These are phyloP conservation scores for Zygnema circumcarinatum DNA, from an alignment of 139 green algal species.

Conservation along the genomic window DNA sequence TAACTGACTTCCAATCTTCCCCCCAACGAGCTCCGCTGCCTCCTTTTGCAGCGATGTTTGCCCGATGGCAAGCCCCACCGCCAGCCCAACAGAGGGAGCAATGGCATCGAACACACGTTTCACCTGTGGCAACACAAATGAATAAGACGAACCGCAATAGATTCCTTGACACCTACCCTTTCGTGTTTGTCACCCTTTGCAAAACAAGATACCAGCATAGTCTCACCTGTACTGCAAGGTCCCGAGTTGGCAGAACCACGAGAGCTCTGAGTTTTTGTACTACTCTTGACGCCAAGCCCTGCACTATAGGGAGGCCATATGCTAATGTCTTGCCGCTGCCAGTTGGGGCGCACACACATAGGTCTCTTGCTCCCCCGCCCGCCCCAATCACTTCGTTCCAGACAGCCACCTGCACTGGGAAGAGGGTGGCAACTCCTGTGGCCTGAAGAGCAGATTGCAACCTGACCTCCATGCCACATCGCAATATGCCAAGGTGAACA, in stretches of 20 bases:
- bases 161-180: not conserved
- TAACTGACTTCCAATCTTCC: not conserved
- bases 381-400: constrained; percentile 45
- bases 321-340: constrained; percentile 89
- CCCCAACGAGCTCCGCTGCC: constrained; percentile 42
- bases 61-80: constrained; percentile 67
- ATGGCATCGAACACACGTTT: constrained; percentile 73
- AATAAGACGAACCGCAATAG: not conserved
- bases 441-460: constrained; percentile 28
- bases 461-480: constrained; percentile 30
- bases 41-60: constrained; percentile 68
- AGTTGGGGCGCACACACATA: constrained; percentile 90
- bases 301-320: constrained; percentile 86
- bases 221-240: constrained; percentile 83
- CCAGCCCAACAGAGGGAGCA: constrained; percentile 38
- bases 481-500: constrained; percentile 9
- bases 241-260: constrained; percentile 84
- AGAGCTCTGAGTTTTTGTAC: constrained; percentile 71
- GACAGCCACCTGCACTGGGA: constrained; percentile 55
- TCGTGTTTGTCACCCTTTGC: not conserved
- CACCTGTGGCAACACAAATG: constrained; percentile 60
- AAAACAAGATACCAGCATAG: not conserved
- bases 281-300: constrained; percentile 69
- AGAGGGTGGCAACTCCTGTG: constrained; percentile 42
- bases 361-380: constrained; percentile 70